A percentile compares a stretch with the other conserved stretches of the same genome.
Conservation (phyloP, 306 rosid species). For the Alnus glutinosa region DNA sequence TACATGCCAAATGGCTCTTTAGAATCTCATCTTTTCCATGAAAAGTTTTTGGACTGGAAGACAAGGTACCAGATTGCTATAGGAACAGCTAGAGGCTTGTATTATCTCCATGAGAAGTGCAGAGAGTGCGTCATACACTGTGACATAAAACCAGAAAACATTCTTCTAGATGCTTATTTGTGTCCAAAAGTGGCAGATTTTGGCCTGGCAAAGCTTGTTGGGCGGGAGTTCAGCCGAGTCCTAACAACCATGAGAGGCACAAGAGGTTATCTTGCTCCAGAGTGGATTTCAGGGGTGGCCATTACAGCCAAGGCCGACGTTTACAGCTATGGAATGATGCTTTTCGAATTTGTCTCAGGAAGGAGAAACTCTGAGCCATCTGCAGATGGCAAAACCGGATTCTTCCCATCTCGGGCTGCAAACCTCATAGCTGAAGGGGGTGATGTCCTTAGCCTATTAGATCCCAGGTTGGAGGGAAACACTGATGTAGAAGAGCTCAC, state of each 20-base stretch:
- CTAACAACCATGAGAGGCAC: conserved; percentile 69
- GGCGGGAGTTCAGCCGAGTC: conserved; percentile 52
- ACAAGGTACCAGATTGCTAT: conserved; percentile 48
- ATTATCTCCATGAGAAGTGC: too few relatives aligned
- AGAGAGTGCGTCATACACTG: too few relatives aligned
- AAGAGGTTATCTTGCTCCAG: conserved; percentile 70
- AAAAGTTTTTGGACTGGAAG: conserved; percentile 56
- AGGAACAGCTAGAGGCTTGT: neutral
- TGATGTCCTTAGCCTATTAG: conserved; percentile 28
- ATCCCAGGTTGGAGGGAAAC: conserved; percentile 34
- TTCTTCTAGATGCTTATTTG: neutral
- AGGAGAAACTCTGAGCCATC: conserved; percentile 49
- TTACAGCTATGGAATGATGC: conserved; percentile 59
- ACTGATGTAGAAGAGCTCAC: conserved; percentile 41
- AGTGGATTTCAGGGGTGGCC: conserved; percentile 59
- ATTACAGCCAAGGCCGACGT: conserved; percentile 51
- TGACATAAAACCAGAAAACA: too few relatives aligned
- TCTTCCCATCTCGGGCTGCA: conserved; percentile 42
- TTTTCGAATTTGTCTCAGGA: conserved; percentile 48
- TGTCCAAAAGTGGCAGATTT: conserved; percentile 58
- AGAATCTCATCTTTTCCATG: conserved; percentile 52
- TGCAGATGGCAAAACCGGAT: conserved; percentile 28
- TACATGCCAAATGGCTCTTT: conserved; percentile 82
- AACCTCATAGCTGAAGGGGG: conserved; percentile 33
- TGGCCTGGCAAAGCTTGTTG: conserved; percentile 58